These are phyloP conservation scores for Thalassia testudinum DNA, from an alignment of 116 monocot species.

Conservation along the genomic window DNA sequence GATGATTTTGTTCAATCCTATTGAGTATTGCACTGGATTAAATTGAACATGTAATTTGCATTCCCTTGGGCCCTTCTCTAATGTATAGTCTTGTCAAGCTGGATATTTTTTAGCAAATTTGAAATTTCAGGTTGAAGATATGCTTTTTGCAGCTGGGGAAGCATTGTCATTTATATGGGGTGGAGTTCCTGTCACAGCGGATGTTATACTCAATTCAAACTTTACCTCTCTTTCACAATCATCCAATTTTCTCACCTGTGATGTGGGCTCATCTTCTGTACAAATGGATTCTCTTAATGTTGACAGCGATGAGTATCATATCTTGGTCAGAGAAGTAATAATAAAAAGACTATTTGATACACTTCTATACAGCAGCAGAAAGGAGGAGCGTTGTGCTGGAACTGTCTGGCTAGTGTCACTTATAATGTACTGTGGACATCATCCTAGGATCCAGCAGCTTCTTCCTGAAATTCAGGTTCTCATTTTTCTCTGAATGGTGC, in stretches of 20 bases:
- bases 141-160: conserved; percentile 95
- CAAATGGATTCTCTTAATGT: conserved; percentile 12
- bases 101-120: too few species aligned
- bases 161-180: conserved; percentile 98
- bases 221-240: conserved; percentile 72
- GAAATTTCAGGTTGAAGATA: conserved; percentile 66
- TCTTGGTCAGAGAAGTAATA: conserved; percentile 50
- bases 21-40: too few species aligned
- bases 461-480: conserved; percentile 95
- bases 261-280: conserved; percentile 17
- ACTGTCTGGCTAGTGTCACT: conserved; percentile 93
- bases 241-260: conserved; percentile 64
- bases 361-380: conserved; percentile 87
- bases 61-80: too few species aligned
- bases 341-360: conserved; percentile 64
- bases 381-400: conserved; percentile 87
- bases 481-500: too few species aligned
- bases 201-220: conserved; percentile 78
- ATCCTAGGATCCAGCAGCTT: conserved; percentile 76
- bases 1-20: too few species aligned
- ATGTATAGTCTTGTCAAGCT: too few species aligned
- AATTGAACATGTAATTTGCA: too few species aligned
- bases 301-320: conserved; percentile 24
- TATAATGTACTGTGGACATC: conserved; percentile 84
- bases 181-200: conserved; percentile 72